These are phyloP conservation scores for Diospyros lotus DNA, from an alignment of 148 eudicot species.

Conservation along the genomic window DNA sequence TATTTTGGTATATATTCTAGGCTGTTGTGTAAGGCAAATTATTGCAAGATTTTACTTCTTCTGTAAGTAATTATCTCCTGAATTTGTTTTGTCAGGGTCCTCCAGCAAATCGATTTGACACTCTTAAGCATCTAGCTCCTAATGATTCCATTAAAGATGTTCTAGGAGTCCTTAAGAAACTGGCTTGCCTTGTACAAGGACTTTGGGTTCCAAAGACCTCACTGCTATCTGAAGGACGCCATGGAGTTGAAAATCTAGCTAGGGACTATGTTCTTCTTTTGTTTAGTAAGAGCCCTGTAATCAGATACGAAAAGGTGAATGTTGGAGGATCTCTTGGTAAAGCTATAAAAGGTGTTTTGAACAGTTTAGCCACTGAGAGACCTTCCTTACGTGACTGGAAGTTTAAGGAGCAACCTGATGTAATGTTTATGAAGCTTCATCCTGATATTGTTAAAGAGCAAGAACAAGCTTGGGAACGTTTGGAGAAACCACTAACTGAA, in stretches of 20 bases:
- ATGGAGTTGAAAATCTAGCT: slow-evolving; percentile 19
- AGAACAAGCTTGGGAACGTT: slow-evolving; percentile 37
- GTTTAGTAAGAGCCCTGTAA: slow-evolving; percentile 49
- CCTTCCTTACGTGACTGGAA: slow-evolving; percentile 60
- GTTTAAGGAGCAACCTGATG: slow-evolving; percentile 61
- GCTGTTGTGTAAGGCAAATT: background rate
- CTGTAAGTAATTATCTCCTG: background rate
- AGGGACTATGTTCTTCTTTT: slow-evolving; percentile 55
- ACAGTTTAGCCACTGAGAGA: slow-evolving; percentile 58
- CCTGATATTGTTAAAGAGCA: slow-evolving; percentile 46
- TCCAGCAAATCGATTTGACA: slow-evolving; percentile 53
- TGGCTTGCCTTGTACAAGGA: slow-evolving; percentile 77
- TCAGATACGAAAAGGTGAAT: slow-evolving; percentile 31
- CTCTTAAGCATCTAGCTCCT: slow-evolving; percentile 62
- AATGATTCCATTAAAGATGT: slow-evolving; percentile 50
- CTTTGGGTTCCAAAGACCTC: slow-evolving; percentile 68
- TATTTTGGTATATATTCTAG: background rate
- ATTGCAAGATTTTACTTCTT: background rate
- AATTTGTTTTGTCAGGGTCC: slow-evolving; percentile 48
- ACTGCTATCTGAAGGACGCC: slow-evolving; percentile 24
- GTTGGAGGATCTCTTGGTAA: slow-evolving; percentile 21
- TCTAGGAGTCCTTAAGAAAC: slow-evolving; percentile 43
- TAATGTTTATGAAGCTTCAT: slow-evolving; percentile 43
- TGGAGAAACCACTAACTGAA: slow-evolving; percentile 23
- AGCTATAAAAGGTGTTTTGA: slow-evolving; percentile 31